Evolutionary conservation across 805 yeast species (phyloP).

Genomic region (Starmerella powellii): DNA sequence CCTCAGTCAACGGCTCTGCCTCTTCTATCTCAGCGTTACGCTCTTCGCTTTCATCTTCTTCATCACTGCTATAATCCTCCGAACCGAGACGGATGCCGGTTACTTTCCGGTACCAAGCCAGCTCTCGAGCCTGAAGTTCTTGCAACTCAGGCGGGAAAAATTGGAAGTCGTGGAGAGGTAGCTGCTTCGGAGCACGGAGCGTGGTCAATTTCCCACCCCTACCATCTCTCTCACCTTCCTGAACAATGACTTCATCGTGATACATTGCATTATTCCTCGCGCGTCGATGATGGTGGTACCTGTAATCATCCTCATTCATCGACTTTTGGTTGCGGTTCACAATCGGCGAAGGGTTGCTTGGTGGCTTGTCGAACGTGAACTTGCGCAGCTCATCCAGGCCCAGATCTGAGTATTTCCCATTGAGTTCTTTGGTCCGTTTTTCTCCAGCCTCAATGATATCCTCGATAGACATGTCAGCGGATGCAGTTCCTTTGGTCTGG

Average conservation of each 20-base stretch:
- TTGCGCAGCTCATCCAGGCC: slow-evolving; percentile 91
- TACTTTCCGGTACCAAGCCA: slow-evolving; percentile 60
- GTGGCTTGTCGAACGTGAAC: slow-evolving; percentile 57
- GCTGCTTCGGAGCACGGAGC: slow-evolving; percentile 70
- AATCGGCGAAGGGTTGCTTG: slow-evolving; percentile 13
- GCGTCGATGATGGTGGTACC: slow-evolving; percentile 34
- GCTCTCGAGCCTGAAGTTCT: slow-evolving; percentile 69
- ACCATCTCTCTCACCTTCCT: slow-evolving; percentile 57
- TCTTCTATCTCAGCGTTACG: slow-evolving; percentile 46
- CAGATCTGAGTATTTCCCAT: slow-evolving; percentile 67
- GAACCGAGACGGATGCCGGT: slow-evolving; percentile 51
- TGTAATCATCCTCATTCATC: slow-evolving; percentile 20
- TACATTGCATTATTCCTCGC: slow-evolving; percentile 47
- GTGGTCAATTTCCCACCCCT: slow-evolving; percentile 51
- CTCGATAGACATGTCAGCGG: slow-evolving; percentile 49
- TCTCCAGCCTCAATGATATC: slow-evolving; percentile 70
- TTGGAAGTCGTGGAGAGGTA: slow-evolving; percentile 76
- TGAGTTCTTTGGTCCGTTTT: slow-evolving; percentile 64
- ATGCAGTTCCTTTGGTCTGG: slow-evolving; percentile 25
- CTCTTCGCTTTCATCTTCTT: slow-evolving; percentile 36
- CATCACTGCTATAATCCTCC: slow-evolving; percentile 28
- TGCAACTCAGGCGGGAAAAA: slow-evolving; percentile 62
- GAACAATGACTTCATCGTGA: slow-evolving; percentile 44
- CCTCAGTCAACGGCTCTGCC: slow-evolving; percentile 67
- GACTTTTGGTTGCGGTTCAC: slow-evolving; percentile 5